A percentile compares a stretch with the other conserved stretches of the same genome.
Evolutionary conservation across 495 filamentous ascomycete species (phyloP).

Genomic region (Clohesyomyces aquaticus): DNA sequence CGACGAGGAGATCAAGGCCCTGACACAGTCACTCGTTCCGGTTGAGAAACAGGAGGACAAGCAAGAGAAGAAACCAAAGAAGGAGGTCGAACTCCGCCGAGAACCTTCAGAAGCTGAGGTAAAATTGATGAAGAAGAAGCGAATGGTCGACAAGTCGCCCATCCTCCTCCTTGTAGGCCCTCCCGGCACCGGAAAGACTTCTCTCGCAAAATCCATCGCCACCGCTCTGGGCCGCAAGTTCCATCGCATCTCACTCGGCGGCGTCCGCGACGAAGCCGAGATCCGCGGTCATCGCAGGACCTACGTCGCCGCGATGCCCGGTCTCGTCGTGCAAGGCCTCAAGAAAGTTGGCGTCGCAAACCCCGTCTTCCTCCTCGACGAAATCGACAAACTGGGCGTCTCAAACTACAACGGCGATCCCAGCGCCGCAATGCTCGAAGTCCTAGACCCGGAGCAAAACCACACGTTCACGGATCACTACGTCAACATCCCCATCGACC

Average conservation of each 20-base stretch:
- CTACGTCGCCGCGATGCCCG: conserved; percentile 98
- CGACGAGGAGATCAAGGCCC: conserved; percentile 66
- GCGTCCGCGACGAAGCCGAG: conserved; percentile 94
- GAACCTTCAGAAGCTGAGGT: conserved; percentile 52
- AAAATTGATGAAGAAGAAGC: conserved; percentile 68
- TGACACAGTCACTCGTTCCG: conserved; percentile 19
- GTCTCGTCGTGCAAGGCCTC: conserved; percentile 88
- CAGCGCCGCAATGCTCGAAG: conserved; percentile 98
- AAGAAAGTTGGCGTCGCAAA: conserved; percentile 97
- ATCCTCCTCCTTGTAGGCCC: conserved; percentile 94
- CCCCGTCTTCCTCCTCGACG: conserved; percentile 94
- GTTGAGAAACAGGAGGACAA: conserved; percentile 12
- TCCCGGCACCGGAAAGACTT: conserved; percentile 96
- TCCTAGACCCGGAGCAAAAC: conserved; percentile 98
- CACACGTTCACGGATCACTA: conserved; percentile 95
- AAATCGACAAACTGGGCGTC: conserved; percentile 96
- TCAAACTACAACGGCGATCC: conserved; percentile 95
- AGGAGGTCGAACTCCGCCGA: conserved; percentile 2
- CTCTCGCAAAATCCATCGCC: conserved; percentile 90
- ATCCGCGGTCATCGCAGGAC: conserved; percentile 95
- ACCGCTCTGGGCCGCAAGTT: conserved; percentile 92
- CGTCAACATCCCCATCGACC: conserved; percentile 91
- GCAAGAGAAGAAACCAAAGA: conserved; percentile 8
- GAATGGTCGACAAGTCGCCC: conserved; percentile 89
- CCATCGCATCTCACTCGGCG: conserved; percentile 94